phyloP scores from a whole-genome alignment of 192 early-diverging fungal species.

The Globomyces pollinis-pini region DNA sequence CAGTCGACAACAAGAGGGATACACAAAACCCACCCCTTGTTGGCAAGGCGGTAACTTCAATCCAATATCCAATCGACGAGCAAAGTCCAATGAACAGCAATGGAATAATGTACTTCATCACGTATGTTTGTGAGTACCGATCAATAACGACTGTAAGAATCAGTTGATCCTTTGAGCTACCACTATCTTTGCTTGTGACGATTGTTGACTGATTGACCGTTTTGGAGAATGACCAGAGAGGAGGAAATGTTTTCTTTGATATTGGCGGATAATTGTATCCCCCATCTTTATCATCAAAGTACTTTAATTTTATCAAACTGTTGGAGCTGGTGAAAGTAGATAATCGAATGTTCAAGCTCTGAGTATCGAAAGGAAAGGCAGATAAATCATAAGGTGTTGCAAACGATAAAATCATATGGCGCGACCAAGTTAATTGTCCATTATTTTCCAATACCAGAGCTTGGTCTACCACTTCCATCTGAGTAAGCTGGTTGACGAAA shows the following conservation, averaged over 20 bases:
- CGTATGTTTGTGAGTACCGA: constrained; percentile 2
- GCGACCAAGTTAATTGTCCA: constrained; percentile 10
- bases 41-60: constrained; percentile 8
- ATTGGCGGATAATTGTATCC: background rate
- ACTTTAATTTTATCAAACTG: background rate
- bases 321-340: constrained; percentile 5
- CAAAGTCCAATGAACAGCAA: constrained; percentile 11
- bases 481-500: constrained; percentile 16
- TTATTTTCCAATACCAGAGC: constrained; percentile 8
- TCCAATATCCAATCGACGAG: constrained; percentile 11
- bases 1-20: constrained; percentile 10
- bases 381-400: constrained; percentile 10
- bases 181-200: background rate
- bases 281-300: background rate
- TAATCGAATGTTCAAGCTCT: constrained; percentile 10
- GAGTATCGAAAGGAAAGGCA: constrained; percentile 17
- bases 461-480: constrained; percentile 4
- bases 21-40: constrained; percentile 11
- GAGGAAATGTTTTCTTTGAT: background rate
- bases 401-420: constrained; percentile 12
- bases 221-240: background rate
- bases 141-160: constrained; percentile 2
- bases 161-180: constrained; percentile 9
- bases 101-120: constrained; percentile 14
- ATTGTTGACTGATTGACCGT: background rate